Base-by-base conservation (phyloP, 495 filamentous ascomycete genomes). In the Aspergillus hancockii region DNA sequence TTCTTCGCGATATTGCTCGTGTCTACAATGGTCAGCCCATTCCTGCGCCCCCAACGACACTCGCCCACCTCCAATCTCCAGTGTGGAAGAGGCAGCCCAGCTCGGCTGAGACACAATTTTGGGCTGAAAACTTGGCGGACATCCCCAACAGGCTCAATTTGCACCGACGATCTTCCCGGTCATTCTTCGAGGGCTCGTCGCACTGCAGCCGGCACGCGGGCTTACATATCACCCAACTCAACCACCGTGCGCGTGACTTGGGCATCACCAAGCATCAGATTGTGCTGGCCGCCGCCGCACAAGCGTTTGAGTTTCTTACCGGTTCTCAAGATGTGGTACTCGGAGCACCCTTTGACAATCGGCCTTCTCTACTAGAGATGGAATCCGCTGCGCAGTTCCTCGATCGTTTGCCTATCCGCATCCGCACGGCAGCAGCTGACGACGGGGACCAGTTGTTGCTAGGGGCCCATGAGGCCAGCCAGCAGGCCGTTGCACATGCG, bases 371-470 rank as follows among this genome's bases (percentile, higher is more conserved):
- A 34, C 57, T 61, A n/a, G 71, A 74, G 53, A 43, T 70, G 9
- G 51, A 65, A 8, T 61, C 53, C 12, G 59, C 73, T 30, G 71
- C 71, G 2, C 61, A 74, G 0, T 76, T 74, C 52, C 66, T 76
- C 5, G 68, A 74, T 45, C 69, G 67, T 1, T 46, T 76, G 2
- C 71, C 73, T 0, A 59, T 76, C 14, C 68, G 73, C 8, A 62
- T 76, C n/a, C 28, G 34, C 16, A 45, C 16, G 12, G 45, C 50
- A 2, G 51, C 59, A 1, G 67, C 57, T 23, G 36, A 67, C 25
- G 36, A 61, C 14, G 9, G 51, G 2, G 64, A 70, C 9, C 54
- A 65, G 31, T n/a, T n/a, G n/a, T n/a, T n/a, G n/a, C n/a, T n/a
- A n/a, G n/a, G n/a, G n/a, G n/a, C n/a, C n/a, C n/a, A n/a, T n/a